Conservation (phyloP, 768 basidiomycete genomes). For the Pisolithus orientalis region DNA sequence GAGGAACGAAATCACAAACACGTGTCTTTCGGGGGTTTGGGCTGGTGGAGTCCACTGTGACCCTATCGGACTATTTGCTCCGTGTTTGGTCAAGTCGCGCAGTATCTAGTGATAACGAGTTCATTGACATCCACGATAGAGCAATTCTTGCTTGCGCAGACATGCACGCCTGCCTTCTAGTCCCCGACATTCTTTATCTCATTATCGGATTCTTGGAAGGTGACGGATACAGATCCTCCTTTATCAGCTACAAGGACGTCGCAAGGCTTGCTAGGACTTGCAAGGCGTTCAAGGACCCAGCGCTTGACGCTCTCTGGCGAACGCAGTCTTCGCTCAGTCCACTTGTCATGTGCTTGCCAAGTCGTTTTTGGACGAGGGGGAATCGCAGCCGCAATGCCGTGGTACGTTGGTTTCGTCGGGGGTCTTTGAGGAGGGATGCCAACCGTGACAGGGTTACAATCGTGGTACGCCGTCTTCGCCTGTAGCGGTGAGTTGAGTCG, state of each 20-base stretch:
- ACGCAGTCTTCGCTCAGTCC: slow-evolving; percentile 25
- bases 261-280: slow-evolving; percentile 25
- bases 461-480: slow-evolving; percentile 6
- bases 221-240: slow-evolving; percentile 2
- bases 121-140: no score
- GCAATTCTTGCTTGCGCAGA: no score
- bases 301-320: slow-evolving; percentile 25
- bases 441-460: slow-evolving; percentile 7
- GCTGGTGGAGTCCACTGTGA: no score
- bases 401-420: no score
- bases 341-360: slow-evolving; percentile 22
- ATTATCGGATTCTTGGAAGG: slow-evolving; percentile 20
- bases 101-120: not conserved
- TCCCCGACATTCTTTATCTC: slow-evolving; percentile 18
- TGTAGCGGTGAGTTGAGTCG: not conserved
- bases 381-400: not conserved
- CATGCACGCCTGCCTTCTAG: slow-evolving; percentile 25
- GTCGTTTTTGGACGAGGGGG: slow-evolving; percentile 18
- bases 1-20: no score
- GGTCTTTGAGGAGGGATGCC: no score
- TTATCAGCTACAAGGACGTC: slow-evolving; percentile 14
- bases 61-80: no score
- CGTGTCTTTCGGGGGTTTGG: no score
- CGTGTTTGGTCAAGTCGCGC: not conserved
- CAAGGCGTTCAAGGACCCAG: slow-evolving; percentile 20